Evolutionary conservation across 192 early-diverging fungal genomes (phyloP).

Genomic region (Diversispora epigaea): DNA sequence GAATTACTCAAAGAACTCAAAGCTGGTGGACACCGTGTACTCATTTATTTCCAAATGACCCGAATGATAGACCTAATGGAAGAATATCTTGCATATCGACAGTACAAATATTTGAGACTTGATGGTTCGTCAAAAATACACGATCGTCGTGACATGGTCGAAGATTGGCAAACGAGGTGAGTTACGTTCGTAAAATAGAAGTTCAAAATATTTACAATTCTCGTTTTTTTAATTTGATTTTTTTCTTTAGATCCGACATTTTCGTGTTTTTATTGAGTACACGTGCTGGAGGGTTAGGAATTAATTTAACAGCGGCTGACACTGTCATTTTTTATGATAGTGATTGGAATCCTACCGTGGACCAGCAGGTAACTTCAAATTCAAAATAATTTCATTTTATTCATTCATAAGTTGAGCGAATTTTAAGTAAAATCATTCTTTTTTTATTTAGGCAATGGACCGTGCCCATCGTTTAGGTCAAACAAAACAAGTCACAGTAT

Average conservation of each 20-base stretch:
- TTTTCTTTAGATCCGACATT: constrained; percentile 59
- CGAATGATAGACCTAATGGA: constrained; percentile 87
- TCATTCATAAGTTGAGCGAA: background rate
- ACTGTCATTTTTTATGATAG: constrained; percentile 87
- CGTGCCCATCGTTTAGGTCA: constrained; percentile 84
- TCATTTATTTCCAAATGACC: constrained; percentile 90
- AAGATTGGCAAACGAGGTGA: constrained; percentile 83
- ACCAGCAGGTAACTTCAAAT: constrained; percentile 62
- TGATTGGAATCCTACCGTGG: constrained; percentile 90
- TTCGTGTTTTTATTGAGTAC: constrained; percentile 86
- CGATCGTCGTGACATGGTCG: constrained; percentile 88
- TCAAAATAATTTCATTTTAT: background rate
- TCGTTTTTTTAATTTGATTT: constrained; percentile 7
- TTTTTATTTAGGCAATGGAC: constrained; percentile 69
- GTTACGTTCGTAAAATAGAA: background rate
- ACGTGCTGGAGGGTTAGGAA: constrained; percentile 83
- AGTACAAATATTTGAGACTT: constrained; percentile 84
- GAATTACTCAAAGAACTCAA: constrained; percentile 69
- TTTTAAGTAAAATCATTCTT: background rate
- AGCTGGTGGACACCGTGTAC: constrained; percentile 73
- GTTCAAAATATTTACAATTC: too few relatives aligned
- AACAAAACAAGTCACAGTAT: constrained; percentile 82
- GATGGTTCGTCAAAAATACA: constrained; percentile 86
- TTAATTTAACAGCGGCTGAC: constrained; percentile 88
- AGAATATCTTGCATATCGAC: constrained; percentile 81